A percentile compares a stretch with the other conserved stretches of the same genome.
These are phyloP conservation scores for Echinosophora koreensis DNA, from an alignment of 306 rosid species.

Conservation along the genomic window DNA sequence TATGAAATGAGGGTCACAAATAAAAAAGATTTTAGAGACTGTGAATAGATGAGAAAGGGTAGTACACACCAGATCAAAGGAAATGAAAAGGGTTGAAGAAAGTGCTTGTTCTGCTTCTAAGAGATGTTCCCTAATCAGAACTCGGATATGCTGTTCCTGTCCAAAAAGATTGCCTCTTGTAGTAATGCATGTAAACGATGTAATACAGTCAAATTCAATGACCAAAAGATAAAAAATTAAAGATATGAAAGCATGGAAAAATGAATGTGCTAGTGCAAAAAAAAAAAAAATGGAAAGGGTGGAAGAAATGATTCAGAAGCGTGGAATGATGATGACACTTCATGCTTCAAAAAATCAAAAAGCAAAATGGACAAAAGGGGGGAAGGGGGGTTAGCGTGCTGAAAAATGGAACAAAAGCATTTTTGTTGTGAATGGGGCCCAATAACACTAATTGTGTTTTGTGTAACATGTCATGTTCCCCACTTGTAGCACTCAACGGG, in stretches of 20 bases:
- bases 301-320: conserved; percentile 78
- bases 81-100: conserved; percentile 46
- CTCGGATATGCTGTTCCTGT: conserved; percentile 43
- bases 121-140: conserved; percentile 49
- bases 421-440: conserved; percentile 57
- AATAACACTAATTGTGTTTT: conserved; percentile 63
- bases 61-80: conserved; percentile 48
- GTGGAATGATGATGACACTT: conserved; percentile 72
- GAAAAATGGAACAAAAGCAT: conserved; percentile 46
- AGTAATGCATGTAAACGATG: conserved; percentile 45
- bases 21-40: conserved; percentile 44
- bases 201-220: conserved; percentile 24
- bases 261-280: conserved; percentile 37
- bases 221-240: conserved; percentile 20
- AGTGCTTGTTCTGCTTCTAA: conserved; percentile 49
- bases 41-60: conserved; percentile 47
- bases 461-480: conserved; percentile 61
- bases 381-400: conserved; percentile 67
- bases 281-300: conserved; percentile 46
- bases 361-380: conserved; percentile 42
- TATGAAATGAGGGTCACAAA: conserved; percentile 39
- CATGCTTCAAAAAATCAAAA: conserved; percentile 54
- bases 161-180: conserved; percentile 49
- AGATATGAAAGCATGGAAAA: conserved; percentile 33
- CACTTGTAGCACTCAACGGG: conserved; percentile 65